phyloP scores from a whole-genome alignment of 2,329 filamentous ascomycete species.

The Trichoderma atrobrunneum region DNA sequence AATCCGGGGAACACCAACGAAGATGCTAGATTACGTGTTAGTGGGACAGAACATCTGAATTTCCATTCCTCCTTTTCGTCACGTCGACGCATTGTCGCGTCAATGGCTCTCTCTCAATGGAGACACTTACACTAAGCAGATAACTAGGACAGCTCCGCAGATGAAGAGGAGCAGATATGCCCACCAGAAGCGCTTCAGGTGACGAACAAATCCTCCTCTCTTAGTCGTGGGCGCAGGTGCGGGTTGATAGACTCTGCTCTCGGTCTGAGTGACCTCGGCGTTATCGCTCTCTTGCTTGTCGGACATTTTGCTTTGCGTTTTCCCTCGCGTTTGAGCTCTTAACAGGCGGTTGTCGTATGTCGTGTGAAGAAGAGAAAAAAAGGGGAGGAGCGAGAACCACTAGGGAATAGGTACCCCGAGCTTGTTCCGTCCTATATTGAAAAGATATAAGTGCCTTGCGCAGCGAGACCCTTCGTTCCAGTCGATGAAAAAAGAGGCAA shows the following conservation, averaged over 20 bases:
- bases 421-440: not conserved
- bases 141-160: conserved; percentile 51
- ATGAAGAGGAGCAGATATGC: conserved; percentile 51
- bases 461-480: conserved; percentile 1
- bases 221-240: conserved; percentile 32
- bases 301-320: conserved; percentile 32
- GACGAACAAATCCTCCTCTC: conserved; percentile 39
- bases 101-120: no score
- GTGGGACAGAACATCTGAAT: not conserved
- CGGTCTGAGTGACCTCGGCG: conserved; percentile 35
- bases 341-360: not conserved
- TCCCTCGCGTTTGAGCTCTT: not conserved
- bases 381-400: not conserved
- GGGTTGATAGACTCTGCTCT: conserved; percentile 29
- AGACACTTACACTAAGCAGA: conserved; percentile 57
- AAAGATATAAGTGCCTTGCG: not conserved
- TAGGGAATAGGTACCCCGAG: not conserved
- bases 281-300: conserved; percentile 39
- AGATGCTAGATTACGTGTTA: conserved; percentile 42
- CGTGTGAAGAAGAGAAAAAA: not conserved
- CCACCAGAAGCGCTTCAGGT: conserved; percentile 62
- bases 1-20: conserved; percentile 55
- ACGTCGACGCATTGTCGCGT: not conserved
- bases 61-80: not conserved
- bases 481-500: not conserved